Evolutionary conservation across 2,329 filamentous ascomycete species (phyloP), one percentile per base, ranked within the genome.

Genomic region (Pseudocercospora musae): DNA sequence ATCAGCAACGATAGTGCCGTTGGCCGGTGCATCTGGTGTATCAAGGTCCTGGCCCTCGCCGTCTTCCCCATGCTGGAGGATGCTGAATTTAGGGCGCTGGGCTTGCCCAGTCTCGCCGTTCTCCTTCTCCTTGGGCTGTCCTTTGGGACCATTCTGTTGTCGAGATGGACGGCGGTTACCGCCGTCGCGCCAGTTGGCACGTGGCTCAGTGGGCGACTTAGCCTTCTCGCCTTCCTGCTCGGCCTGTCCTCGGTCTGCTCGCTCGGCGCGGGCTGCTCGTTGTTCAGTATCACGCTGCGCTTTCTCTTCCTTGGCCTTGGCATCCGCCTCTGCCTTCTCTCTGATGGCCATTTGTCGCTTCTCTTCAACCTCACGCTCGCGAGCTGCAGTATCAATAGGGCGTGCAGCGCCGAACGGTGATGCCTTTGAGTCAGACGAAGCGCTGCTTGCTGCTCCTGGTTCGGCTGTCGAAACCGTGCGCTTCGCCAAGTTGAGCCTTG

Each of bases 331-430:
- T 74, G 89, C 90, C 85, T 96, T 96, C 77, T 95, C 88, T 67
- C 87, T 87, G 25, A 92, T 66, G 6, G 85, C 84, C 62, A 90
- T 82, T 72, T 90, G 82, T 68, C 90, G 85, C 84, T 92, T 96
- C 80, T 96, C 92, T 72, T 96, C 94, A 62, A 99, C 87, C 76
- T 96, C 89, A 71, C 88, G 89, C 80, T 98, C 94, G 68, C 91
- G 88, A 13, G 92, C 85, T 50, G 91, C 90, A 52, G 94, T 98
- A 78, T 99, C 93, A 71, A 98, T 96, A 59, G 95, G 95, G 66
- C 90, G 88, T 60, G 95, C 95, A 64, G 90, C 93, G 72, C 95
- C 95, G 75, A 99, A 99, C 44, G 92, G 92, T 77, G 89, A 98
- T 25, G 92, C 85, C 82, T 97, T 98, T 46, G 90, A 81, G 72